A percentile compares a stretch with the other conserved stretches of the same genome.
phyloP scores from a whole-genome alignment of 192 early-diverging fungal species.

The Coemansia sp. region DNA sequence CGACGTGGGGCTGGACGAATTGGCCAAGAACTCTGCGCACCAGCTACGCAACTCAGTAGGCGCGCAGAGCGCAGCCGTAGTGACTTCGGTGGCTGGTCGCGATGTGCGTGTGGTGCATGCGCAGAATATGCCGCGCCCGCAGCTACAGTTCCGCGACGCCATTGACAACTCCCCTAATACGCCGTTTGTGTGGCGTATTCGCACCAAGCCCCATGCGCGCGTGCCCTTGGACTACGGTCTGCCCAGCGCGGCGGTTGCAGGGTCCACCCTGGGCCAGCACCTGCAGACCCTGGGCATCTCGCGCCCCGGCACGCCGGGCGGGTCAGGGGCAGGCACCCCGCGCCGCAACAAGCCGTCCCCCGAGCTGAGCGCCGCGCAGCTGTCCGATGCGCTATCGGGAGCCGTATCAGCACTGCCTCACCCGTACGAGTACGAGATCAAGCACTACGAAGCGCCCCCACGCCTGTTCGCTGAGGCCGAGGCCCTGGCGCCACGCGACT shows the following conservation, averaged over 20 bases:
- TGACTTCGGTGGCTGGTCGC: constrained; percentile 37
- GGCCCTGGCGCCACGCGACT: constrained; percentile 60
- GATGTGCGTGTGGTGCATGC: constrained; percentile 68
- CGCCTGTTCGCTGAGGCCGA: constrained; percentile 63
- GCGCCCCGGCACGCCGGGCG: constrained; percentile 16
- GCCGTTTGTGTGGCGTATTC: constrained; percentile 83
- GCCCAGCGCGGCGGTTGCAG: constrained; percentile 26
- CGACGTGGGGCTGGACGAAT: constrained; percentile 78
- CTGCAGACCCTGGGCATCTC: constrained; percentile 44
- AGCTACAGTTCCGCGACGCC: constrained; percentile 81
- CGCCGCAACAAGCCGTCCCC: constrained; percentile 10
- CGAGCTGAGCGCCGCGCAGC: neutral
- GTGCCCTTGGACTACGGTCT: constrained; percentile 72
- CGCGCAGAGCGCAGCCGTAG: constrained; percentile 37
- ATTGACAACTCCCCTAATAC: constrained; percentile 81
- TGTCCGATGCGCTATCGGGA: constrained; percentile 10
- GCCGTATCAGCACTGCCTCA: constrained; percentile 60
- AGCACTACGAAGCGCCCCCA: constrained; percentile 71
- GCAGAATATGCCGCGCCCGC: constrained; percentile 79
- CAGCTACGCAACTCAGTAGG: constrained; percentile 23
- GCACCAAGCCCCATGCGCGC: constrained; percentile 77
- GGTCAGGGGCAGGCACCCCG: constrained; percentile 13
- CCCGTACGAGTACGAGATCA: constrained; percentile 92
- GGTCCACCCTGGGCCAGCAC: constrained; percentile 34
- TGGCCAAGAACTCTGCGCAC: constrained; percentile 48